Conservation (phyloP, 257 asterid species). For the Coffea eugenioides region DNA sequence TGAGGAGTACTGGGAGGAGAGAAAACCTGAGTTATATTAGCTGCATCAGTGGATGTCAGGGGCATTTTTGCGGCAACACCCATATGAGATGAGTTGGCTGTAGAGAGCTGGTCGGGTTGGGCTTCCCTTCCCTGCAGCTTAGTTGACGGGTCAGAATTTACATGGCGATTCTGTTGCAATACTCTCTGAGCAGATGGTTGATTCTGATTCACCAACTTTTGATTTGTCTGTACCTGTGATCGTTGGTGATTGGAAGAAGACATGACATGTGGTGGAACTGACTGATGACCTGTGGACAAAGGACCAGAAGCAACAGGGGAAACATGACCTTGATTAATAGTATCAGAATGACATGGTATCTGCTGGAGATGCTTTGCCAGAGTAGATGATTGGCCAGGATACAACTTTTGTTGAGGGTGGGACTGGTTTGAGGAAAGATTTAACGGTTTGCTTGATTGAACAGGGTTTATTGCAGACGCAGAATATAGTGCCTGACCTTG, state of each 20-base stretch:
- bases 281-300: conserved; percentile 39
- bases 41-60: conserved; percentile 37
- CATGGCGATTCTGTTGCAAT: conserved; percentile 44
- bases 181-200: conserved; percentile 50
- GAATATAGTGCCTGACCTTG: conserved; percentile 50
- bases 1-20: conserved; percentile 38
- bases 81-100: conserved; percentile 43
- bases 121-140: conserved; percentile 48
- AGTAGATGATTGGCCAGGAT: conserved; percentile 48
- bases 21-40: conserved; percentile 36
- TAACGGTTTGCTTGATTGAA: conserved; percentile 44
- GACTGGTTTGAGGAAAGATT: conserved; percentile 52
- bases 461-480: conserved; percentile 41
- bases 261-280: conserved; percentile 39
- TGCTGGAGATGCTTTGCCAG: conserved; percentile 49
- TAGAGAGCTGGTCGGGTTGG: conserved; percentile 47
- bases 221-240: conserved; percentile 42
- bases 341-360: conserved; percentile 45
- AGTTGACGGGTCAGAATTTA: conserved; percentile 36
- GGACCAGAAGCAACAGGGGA: conserved; percentile 47
- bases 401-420: conserved; percentile 54
- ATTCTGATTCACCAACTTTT: conserved; percentile 49
- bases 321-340: conserved; percentile 44
- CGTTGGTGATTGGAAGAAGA: conserved; percentile 50
- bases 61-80: conserved; percentile 34